Percentiles rank a stretch among this genome's conserved stretches.
Conservation (phyloP, 352 stramenopile species). For the Globisporangium nodosum region DNA sequence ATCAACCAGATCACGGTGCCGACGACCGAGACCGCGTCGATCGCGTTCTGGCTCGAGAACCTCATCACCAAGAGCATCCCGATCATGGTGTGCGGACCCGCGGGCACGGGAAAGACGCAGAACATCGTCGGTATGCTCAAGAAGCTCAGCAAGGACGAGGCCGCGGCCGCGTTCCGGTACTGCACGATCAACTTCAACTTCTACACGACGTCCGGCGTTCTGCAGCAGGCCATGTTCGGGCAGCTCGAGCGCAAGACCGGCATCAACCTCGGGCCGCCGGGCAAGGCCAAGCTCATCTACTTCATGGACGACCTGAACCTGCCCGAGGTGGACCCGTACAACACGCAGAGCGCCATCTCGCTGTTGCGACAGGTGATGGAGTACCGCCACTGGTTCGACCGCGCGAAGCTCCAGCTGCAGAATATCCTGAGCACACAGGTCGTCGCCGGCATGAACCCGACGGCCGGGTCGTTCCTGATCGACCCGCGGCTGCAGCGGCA, state of each 20-base stretch:
- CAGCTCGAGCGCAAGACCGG: conserved; percentile 95
- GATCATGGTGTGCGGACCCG: conserved; percentile 93
- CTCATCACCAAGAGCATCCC: conserved; percentile 88
- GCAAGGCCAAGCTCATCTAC: conserved; percentile 92
- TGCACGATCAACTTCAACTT: conserved; percentile 98
- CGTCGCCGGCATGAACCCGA: conserved; percentile 96
- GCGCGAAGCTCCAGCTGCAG: conserved; percentile 90
- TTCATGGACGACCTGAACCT: conserved; percentile 98
- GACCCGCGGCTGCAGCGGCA: conserved; percentile 93
- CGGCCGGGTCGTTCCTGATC: conserved; percentile 91
- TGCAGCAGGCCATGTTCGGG: conserved; percentile 91
- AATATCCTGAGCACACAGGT: conserved; percentile 95
- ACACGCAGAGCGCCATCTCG: conserved; percentile 94
- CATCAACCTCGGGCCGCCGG: conserved; percentile 90
- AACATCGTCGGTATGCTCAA: conserved; percentile 94
- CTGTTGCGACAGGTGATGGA: conserved; percentile 95
- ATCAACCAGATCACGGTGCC: conserved; percentile 91
- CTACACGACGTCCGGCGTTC: conserved; percentile 92
- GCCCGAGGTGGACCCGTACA: conserved; percentile 94
- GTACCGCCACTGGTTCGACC: conserved; percentile 93
- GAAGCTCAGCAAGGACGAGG: conserved; percentile 87
- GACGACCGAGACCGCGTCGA: conserved; percentile 93
- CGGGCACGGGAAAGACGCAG: conserved; percentile 94
- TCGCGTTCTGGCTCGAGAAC: conserved; percentile 95
- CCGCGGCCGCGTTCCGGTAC: conserved; percentile 75